Percentiles rank a stretch among this genome's conserved stretches.
Evolutionary conservation across 805 yeast genomes (phyloP).

Genomic region (Yueomyces sinensis): DNA sequence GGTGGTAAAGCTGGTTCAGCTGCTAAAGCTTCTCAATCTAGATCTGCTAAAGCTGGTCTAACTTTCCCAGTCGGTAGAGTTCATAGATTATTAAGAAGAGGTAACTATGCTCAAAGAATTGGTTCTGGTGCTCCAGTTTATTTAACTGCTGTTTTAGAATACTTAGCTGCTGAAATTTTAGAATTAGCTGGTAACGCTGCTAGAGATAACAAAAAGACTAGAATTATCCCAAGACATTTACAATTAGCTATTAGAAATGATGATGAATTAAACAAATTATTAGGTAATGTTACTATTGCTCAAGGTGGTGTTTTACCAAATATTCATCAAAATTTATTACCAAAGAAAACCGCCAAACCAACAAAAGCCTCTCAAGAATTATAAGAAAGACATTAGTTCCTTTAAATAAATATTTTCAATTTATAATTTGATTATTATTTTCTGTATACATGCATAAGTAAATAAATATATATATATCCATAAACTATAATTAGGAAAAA

Average conservation of each 20-base stretch:
- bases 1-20: constrained; percentile 91
- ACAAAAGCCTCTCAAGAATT: constrained; percentile 56
- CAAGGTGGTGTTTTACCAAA: constrained; percentile 99
- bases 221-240: constrained; percentile 97
- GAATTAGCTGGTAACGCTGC: constrained; percentile 99
- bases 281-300: constrained; percentile 89
- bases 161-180: constrained; percentile 93
- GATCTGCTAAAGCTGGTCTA: constrained; percentile 97
- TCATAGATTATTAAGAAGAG: constrained; percentile 91
- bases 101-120: constrained; percentile 95
- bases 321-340: constrained; percentile 86
- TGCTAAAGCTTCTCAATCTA: constrained; percentile 91
- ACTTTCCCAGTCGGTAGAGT: constrained; percentile 99
- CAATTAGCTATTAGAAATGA: constrained; percentile 98
- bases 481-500: too few species aligned
- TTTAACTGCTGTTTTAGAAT: constrained; percentile 92
- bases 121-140: constrained; percentile 99
- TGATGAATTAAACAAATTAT: constrained; percentile 92
- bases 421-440: too few species aligned
- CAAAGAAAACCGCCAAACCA: constrained; percentile 55
- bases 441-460: too few species aligned
- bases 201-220: constrained; percentile 97
- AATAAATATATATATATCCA: too few species aligned
- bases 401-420: too few species aligned
- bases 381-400: too few species aligned